phyloP scores from a whole-genome alignment of 2,329 filamentous ascomycete genomes.

The Claviceps sp. region DNA sequence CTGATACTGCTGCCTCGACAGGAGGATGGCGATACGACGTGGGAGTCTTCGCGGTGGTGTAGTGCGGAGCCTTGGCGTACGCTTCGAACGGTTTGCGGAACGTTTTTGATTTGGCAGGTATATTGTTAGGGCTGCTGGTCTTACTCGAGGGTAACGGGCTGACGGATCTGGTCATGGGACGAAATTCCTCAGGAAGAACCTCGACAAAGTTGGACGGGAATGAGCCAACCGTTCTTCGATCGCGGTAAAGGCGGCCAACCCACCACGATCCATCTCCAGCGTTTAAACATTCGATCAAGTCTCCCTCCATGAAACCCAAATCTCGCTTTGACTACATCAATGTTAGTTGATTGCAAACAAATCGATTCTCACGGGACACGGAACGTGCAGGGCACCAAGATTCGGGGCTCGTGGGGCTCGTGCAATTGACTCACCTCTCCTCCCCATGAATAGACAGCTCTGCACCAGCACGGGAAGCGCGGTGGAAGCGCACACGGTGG shows the following conservation, averaged over 20 bases:
- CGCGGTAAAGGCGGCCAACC: conserved; percentile 82
- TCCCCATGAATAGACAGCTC: conserved; percentile 86
- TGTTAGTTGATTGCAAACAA: not conserved
- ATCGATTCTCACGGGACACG: not conserved
- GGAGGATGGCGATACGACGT: conserved; percentile 38
- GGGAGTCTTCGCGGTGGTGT: conserved; percentile 48
- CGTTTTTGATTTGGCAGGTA: conserved; percentile 46
- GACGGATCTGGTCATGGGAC: conserved; percentile 52
- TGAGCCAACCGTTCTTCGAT: conserved; percentile 78
- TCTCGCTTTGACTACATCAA: conserved; percentile 64
- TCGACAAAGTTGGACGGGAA: conserved; percentile 98
- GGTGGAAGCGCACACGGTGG: conserved; percentile 51
- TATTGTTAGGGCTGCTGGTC: conserved; percentile 39
- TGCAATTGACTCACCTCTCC: conserved; percentile 47
- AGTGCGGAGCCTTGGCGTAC: conserved; percentile 52
- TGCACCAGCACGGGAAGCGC: conserved; percentile 82
- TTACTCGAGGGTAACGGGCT: conserved; percentile 46
- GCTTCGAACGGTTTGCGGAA: conserved; percentile 56
- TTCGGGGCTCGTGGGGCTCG: not conserved
- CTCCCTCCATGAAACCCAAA: conserved; percentile 91
- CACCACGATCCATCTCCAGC: conserved; percentile 97
- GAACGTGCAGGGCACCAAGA: not conserved
- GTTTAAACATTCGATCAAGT: conserved; percentile 95
- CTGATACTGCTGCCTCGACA: conserved; percentile 11
- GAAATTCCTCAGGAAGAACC: conserved; percentile 72